Evolutionary conservation across 225 moss, liverwort and hornwort species (phyloP).

Genomic region (Ulota crispa): DNA sequence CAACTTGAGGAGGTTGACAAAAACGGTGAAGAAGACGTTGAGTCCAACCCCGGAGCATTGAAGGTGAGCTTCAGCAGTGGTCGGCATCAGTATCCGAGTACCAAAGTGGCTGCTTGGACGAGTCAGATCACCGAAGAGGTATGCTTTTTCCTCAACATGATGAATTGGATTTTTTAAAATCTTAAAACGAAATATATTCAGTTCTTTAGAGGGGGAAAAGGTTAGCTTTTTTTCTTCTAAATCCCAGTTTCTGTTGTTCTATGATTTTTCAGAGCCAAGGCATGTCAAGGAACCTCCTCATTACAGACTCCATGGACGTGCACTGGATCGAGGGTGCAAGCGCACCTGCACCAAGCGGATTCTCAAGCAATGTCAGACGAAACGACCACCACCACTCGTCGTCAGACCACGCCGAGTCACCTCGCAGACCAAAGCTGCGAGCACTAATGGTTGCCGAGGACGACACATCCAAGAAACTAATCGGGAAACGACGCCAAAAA

Average conservation of each 20-base stretch:
- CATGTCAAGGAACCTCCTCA: conserved; percentile 8
- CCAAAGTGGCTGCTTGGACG: conserved; percentile 53
- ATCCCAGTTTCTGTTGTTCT: background rate
- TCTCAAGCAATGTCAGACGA: conserved; percentile 41
- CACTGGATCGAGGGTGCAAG: conserved; percentile 55
- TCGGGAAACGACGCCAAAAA: conserved; percentile 51
- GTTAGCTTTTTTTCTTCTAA: background rate
- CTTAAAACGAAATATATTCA: background rate
- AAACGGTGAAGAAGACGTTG: conserved; percentile 9
- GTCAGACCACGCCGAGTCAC: conserved; percentile 38
- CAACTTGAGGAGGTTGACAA: conserved; percentile 9
- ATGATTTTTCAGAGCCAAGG: conserved; percentile 30
- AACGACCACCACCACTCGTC: conserved; percentile 10
- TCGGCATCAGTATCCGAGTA: conserved; percentile 41
- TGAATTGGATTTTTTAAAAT: background rate
- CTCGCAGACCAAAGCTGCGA: conserved; percentile 33
- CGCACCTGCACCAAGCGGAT: conserved; percentile 41
- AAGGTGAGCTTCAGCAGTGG: conserved; percentile 23
- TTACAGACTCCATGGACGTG: conserved; percentile 48
- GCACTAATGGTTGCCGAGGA: conserved; percentile 16
- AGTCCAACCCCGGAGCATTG: conserved; percentile 1
- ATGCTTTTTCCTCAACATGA: no score
- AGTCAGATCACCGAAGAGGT: conserved; percentile 41
- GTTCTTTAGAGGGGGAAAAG: no score
- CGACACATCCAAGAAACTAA: conserved; percentile 22